These are phyloP conservation scores for Ochetophila trinervis DNA, from an alignment of 306 rosid species.

Conservation along the genomic window DNA sequence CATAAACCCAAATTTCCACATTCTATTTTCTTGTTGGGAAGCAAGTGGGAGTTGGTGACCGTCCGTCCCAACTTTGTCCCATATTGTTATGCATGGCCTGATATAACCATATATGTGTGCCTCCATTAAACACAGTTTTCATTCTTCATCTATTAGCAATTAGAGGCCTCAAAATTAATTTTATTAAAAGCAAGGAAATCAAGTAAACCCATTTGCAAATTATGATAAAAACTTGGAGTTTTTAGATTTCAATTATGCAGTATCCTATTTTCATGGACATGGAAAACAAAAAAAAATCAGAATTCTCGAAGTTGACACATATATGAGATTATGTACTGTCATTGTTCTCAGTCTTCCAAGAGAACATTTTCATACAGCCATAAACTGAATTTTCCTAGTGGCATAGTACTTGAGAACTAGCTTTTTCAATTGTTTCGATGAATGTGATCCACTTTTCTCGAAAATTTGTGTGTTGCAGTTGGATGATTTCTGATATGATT, in stretches of 20 bases:
- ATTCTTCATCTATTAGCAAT: background rate
- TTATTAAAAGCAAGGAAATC: constrained; percentile 8
- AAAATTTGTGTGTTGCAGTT: no score
- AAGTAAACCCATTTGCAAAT: no score
- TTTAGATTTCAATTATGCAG: background rate
- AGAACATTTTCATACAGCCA: no score
- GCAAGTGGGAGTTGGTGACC: constrained; percentile 76
- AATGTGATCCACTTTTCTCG: no score
- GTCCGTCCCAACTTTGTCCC: constrained; percentile 55
- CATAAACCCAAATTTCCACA: constrained; percentile 43
- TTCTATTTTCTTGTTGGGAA: constrained; percentile 63
- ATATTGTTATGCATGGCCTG: constrained; percentile 13
- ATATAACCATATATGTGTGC: constrained; percentile 12
- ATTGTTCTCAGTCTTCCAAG: no score
- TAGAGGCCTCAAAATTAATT: background rate
- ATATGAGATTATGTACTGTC: no score
- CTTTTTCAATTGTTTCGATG: no score
- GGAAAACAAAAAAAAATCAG: no score
- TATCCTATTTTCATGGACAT: background rate
- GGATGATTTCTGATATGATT: no score
- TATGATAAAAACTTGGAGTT: background rate
- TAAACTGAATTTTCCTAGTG: no score
- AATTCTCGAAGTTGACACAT: no score
- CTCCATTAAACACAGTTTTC: background rate
- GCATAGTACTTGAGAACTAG: no score